Base-by-base conservation (phyloP, 169 alveolate genomes). In the Sarcocystis neurona region DNA sequence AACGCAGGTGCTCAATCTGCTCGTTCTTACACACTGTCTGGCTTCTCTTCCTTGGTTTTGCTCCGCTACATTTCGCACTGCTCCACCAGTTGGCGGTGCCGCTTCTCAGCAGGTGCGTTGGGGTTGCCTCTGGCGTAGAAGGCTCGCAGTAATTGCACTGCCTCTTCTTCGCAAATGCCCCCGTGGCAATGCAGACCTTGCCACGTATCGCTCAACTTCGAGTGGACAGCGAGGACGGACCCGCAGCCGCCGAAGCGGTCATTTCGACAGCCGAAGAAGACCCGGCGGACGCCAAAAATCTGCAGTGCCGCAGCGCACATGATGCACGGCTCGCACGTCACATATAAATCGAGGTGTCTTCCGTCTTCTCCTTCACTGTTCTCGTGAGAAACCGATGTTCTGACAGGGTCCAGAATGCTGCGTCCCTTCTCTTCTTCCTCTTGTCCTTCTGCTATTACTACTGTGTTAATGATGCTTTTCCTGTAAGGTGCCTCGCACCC, bases 201-300 rank as follows among this genome's bases (percentile, higher is more conserved):
- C 60, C 74, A 50, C 32, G 23, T 30, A 2, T 8, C n/a, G 5
- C 41, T 6, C 78, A 88, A 87, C 95, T 39, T 88, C 90, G 92
- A 84, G 58, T 93, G 93, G 60, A 95, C 79, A 60, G 92, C 82
- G 10, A 94, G 87, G 72, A 95, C 95, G 12, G 96, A 92, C 4
- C 97, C 97, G 90, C 96, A 94, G 41, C 97, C 97, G 48, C 97
- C 97, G 89, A 95, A 95, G 60, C 96, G 92, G 79, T 94, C 96
- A 87, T 95, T 95, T 34, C 92, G 80, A 85, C 97, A 95, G 41
- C 97, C 96, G 78, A 90, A 95, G 88, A 90, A 94, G 47, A 94
- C 94, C 50, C 90, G 70, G 80, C 84, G 79, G 44, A 95, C 89
- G 50, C 96, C 95, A 56, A 86, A 68, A 79, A 90, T 91, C 89